Evolutionary conservation across 2,329 filamentous ascomycete species (phyloP).

Genomic region (Ophiostoma sp.): DNA sequence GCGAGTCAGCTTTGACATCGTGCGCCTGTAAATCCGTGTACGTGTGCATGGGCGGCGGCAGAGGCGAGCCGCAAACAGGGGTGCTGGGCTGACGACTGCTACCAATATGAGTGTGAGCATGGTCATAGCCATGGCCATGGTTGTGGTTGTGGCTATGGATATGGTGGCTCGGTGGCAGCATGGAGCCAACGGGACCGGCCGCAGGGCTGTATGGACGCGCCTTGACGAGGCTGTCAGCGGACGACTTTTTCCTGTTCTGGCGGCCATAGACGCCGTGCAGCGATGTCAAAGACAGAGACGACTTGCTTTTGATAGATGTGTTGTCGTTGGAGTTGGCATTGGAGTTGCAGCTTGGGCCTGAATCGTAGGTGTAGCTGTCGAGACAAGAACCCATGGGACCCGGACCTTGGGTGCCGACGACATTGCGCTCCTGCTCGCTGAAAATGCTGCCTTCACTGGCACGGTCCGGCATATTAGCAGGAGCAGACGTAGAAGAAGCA

Average conservation of each 20-base stretch:
- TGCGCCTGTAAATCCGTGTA: not conserved
- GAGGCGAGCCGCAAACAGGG: not conserved
- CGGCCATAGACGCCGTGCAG: not conserved
- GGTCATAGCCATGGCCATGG: not conserved
- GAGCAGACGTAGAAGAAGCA: not conserved
- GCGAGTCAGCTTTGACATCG: not conserved
- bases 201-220: conserved; percentile 18
- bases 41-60: conserved; percentile 2
- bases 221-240: conserved; percentile 6
- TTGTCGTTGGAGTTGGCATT: not conserved
- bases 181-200: not conserved
- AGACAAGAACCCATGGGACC: conserved; percentile 12
- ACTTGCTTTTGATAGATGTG: not conserved
- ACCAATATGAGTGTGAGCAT: not conserved
- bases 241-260: conserved; percentile 15
- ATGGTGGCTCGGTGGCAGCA: not conserved
- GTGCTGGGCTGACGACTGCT: not conserved
- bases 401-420: conserved; percentile 17
- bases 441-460: conserved; percentile 14
- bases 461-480: not conserved
- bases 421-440: conserved; percentile 21
- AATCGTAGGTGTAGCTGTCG: conserved; percentile 21
- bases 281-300: not conserved
- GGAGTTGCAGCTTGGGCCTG: not conserved
- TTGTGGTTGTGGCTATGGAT: not conserved